Evolutionary conservation across 176 grass and related monocot species (phyloP).

Genomic region (Carex parvula): DNA sequence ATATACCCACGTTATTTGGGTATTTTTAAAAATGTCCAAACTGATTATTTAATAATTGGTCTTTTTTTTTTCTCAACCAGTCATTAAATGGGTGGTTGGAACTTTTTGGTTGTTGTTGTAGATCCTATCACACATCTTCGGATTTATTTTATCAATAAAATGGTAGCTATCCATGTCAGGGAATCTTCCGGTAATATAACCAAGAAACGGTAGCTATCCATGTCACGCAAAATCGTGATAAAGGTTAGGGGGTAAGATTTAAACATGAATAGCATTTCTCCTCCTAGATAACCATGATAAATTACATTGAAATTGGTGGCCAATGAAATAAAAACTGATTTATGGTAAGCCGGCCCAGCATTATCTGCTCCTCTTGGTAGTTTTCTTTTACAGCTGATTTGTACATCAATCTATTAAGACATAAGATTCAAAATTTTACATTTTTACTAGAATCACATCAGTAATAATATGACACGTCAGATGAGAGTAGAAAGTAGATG

Average conservation of each 20-base stretch:
- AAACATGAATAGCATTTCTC: background rate
- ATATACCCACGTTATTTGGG: too few species aligned
- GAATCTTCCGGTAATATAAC: constrained; percentile 12
- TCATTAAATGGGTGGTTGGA: too few species aligned
- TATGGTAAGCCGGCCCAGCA: background rate
- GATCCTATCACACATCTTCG: too few species aligned
- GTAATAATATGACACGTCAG: background rate
- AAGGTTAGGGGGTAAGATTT: background rate
- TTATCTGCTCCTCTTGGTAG: background rate
- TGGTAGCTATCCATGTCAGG: background rate
- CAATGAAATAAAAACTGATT: constrained; percentile 26
- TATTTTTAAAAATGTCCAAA: too few species aligned
- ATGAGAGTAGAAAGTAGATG: background rate
- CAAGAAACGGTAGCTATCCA: background rate
- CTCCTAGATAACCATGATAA: background rate
- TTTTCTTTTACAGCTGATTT: background rate
- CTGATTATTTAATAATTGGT: too few species aligned
- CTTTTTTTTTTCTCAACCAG: too few species aligned
- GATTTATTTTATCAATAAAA: background rate
- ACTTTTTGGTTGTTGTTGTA: too few species aligned
- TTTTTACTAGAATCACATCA: background rate
- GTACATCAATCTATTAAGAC: constrained; percentile 13
- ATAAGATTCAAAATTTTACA: background rate
- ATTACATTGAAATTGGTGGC: constrained; percentile 3
- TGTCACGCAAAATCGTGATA: too few species aligned